Base-by-base conservation (phyloP, 371 early-diverging fungal species). In the Actinomortierella wolfii region DNA sequence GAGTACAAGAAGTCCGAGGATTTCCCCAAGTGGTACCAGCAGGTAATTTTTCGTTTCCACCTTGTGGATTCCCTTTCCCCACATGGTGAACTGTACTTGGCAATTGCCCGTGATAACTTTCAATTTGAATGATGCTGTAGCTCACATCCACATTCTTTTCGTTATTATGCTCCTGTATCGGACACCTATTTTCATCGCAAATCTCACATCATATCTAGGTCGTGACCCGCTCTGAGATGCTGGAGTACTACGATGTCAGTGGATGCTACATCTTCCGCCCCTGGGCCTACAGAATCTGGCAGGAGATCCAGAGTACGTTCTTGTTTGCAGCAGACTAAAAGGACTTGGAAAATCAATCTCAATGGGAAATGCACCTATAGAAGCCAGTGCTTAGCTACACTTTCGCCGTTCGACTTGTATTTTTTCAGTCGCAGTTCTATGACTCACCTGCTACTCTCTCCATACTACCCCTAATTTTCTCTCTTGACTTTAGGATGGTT, bases 211-310 rank as follows among this genome's bases (percentile, higher is more conserved):
- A 50, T 9, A 43, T 55, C 11, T 65, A 90, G 83, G 91, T 93
- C n/a, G 81, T 99, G 67, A 85, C 88, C 54, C 91, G 93, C 71
- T 91, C 95, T 59, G 99, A 99, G 78, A 94, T 99, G 96, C 79
- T 99, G 77, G 99, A 99, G 67, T 98, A 99, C 85, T 99, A 99
- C 81, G 97, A 98, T 77, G 92, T 99, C 41, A 93, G 92, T 71
- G 99, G 99, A 49, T 99, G 99, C 83, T 99, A 99, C 79, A 99
- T 99, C 67, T 85, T 99, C 69, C 92, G 99, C 75, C 99, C 99
- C 17, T 89, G 90, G 81, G 88, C 97, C n/a, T 97, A 91, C 86
- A 93, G 90, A 71, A 91, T 99, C 56, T 99, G 99, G 99, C 93
- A 95, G 78, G 85, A 90, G 65, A 94, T 98, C 61, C 95, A 96